Conservation (phyloP, 306 rosid genomes). For the Lathyrus oleraceus region DNA sequence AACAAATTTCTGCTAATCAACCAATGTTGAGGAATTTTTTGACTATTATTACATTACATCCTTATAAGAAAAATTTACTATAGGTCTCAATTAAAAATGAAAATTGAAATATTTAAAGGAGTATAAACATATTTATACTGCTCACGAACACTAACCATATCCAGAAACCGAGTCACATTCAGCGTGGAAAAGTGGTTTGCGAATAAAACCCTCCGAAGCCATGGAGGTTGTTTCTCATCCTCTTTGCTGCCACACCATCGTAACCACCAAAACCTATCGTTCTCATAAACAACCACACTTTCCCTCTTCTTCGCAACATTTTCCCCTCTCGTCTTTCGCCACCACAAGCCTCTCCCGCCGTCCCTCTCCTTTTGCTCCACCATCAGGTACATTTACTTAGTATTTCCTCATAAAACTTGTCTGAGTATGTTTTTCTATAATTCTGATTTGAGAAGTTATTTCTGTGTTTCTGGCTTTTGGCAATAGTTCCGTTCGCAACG, state of each 20-base stretch:
- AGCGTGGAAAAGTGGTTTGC: no score
- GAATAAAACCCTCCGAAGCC: neutral
- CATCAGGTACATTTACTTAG: constrained; percentile 35
- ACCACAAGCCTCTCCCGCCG: constrained; percentile 31
- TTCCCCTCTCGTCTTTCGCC: constrained; percentile 35
- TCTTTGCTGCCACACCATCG: constrained; percentile 34
- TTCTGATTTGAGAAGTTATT: neutral
- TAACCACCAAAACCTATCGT: constrained; percentile 29
- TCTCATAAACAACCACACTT: constrained; percentile 16
- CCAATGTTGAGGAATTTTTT: no score
- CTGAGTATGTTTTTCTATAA: neutral
- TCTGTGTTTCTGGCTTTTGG: constrained; percentile 32
- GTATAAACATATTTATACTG: no score
- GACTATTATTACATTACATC: no score
- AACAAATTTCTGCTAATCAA: no score
- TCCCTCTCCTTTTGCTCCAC: constrained; percentile 29
- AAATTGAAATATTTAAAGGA: no score
- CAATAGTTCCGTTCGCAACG: constrained; percentile 54
- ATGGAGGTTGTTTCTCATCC: constrained; percentile 59
- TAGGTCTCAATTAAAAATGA: no score
- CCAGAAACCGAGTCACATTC: no score
- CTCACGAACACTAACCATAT: no score
- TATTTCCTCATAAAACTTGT: neutral
- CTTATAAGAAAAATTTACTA: no score
- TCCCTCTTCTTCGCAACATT: constrained; percentile 7